Evolutionary conservation across 352 stramenopile species (phyloP), one percentile per base, ranked within the genome.

Genomic region (Phytopythium sindhum): DNA sequence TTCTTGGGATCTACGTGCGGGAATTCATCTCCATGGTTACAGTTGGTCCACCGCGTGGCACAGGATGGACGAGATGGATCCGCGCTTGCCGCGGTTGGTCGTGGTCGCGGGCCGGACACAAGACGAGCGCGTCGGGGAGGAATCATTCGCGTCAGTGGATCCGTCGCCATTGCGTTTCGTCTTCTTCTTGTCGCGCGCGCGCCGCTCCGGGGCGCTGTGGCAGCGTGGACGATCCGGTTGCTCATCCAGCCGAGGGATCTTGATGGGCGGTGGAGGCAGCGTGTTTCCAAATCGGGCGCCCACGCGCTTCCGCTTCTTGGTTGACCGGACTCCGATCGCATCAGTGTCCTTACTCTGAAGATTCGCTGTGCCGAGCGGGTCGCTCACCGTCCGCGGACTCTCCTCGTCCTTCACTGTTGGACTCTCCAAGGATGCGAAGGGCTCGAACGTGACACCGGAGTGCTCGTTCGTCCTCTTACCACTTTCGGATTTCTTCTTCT

Each of bases 21-120:
- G 45, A 2, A 3, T 24, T 28, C 45, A 11, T 9, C 45, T 29
- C 23, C n/a, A 24, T 24, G 48, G 7, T 24, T 11, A 55, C 48
- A 55, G 35, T 33, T 51, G 42, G 28, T 81, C 70, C 21, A 63
- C 56, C 9, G 73, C 70, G 41, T 83, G 75, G 61, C 81, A 88
- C 56, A 91, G 75, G 66, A 91, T 89, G 31, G 82, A 89, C 47
- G 77, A 87, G 50, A 91, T 91, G 28, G 80, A 89, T 45, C 80
- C 80, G 24, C 82, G 82, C 33, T 77, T 79, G 39, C 78, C 76
- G 60, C 77, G 85, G 52, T 74, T 72, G 9, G 83, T 75, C 60
- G 74, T 89, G 0, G 79, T 91, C 17, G 78, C 84, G 37, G 81
- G 80, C 9, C 78, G 69, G 55, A 77, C 68, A 23, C 61, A 61